Base-by-base conservation (phyloP, 2,329 filamentous ascomycete species). In the Scytalidium lignicola region DNA sequence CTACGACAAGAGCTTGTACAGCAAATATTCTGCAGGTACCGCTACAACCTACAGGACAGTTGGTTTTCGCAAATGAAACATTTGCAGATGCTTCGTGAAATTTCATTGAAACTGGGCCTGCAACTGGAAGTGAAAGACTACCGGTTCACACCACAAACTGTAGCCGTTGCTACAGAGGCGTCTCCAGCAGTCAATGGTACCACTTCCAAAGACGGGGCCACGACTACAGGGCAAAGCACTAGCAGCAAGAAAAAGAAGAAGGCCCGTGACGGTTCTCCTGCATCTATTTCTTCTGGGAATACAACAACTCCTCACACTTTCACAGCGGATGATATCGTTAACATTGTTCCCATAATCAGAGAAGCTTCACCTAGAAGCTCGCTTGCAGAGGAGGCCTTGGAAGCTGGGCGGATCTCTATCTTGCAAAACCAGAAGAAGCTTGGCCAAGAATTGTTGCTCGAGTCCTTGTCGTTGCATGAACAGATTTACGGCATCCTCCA, bases 401-500 rank as follows among this genome's bases (percentile, higher is more conserved):
- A 99, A 69, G 93, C 92, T 50, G 93, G 93, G 20, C 88, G 91
- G 47, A 92, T 99, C 64, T 96, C 92, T n/a, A 84, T 99, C 53
- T 82, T 93, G 60, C 92, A 97, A 66, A 86, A 89, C 65, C 90
- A 99, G 74, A 92, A 88, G 72, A 93, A 96, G 70, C 82, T 99
- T 42, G 93, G 93, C 39, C 91, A 96, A 69, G 93, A 99, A 69
- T 79, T 99, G 49, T 80, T 99, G 23, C 74, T 97, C n/a, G 93
- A 99, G 70, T 96, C 91, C 32, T 74, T 99, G 52, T 96, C 93
- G 42, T 75, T 99, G 41, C 92, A 99, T 63, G 93, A 99, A 75
- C 93, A 99, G 69, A 97, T 99, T 58, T 99, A 99, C 63, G 93
- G 93, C 52, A 95, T 97, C 50, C 78, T 99, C 21, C 93, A 99